A percentile compares a stretch with the other conserved stretches of the same genome.
Evolutionary conservation across 1,139 yeast species (phyloP).

Genomic region (Entelexis sorbosivorans): DNA sequence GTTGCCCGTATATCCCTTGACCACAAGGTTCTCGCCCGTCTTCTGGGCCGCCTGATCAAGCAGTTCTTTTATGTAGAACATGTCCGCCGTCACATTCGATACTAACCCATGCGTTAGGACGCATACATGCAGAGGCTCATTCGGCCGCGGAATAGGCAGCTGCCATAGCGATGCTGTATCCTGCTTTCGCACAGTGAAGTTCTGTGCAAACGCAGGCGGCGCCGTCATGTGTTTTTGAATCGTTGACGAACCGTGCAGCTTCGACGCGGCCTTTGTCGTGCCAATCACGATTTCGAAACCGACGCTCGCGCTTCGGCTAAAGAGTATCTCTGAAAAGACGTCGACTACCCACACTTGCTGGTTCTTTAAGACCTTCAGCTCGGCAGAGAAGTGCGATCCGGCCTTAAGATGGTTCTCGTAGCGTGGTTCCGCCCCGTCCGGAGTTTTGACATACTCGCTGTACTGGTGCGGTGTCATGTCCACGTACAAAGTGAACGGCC

Average conservation of each 20-base stretch:
- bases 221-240: constrained; percentile 5
- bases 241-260: constrained; percentile 13
- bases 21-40: constrained; percentile 53
- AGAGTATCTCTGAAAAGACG: constrained; percentile 72
- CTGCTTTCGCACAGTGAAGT: constrained; percentile 40
- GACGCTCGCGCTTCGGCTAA: constrained; percentile 57
- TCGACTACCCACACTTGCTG: constrained; percentile 68
- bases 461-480: constrained; percentile 64
- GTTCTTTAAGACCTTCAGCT: constrained; percentile 37
- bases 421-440: constrained; percentile 55
- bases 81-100: constrained; percentile 79
- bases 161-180: constrained; percentile 73
- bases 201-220: constrained; percentile 5
- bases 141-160: constrained; percentile 38
- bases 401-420: constrained; percentile 69
- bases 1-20: constrained; percentile 74
- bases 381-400: constrained; percentile 49
- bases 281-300: constrained; percentile 61
- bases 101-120: constrained; percentile 84
- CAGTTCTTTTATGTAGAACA: constrained; percentile 74
- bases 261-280: constrained; percentile 37
- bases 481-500: constrained; percentile 80
- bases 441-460: constrained; percentile 42
- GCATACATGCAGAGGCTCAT: constrained; percentile 57
- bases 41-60: constrained; percentile 44